Evolutionary conservation across 768 basidiomycete genomes (phyloP).

Genomic region (Mycena capillaripes): DNA sequence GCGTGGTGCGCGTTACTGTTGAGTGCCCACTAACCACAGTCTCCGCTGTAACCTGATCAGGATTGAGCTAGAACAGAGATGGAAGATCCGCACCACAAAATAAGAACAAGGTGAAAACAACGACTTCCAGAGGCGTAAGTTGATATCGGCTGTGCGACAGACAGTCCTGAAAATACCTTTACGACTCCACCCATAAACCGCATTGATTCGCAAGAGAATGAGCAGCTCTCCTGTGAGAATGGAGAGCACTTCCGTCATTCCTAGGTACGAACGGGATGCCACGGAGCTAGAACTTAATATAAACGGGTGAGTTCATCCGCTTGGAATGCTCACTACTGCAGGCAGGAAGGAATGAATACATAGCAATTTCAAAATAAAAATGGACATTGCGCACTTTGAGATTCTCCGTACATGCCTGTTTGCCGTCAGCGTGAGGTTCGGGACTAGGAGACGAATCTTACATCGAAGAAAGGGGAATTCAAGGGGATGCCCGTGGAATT

Average conservation of each 20-base stretch:
- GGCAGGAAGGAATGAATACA: not conserved
- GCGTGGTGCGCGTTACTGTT: not conserved
- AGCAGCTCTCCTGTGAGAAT: conserved; percentile 18
- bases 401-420: conserved; percentile 18
- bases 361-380: not conserved
- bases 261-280: conserved; percentile 17
- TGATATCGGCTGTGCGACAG: not conserved
- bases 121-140: not conserved
- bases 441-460: not conserved
- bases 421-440: not conserved
- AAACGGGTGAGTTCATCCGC: too few relatives aligned
- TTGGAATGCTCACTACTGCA: conserved; percentile 2
- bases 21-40: conserved; percentile 3
- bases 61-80: not conserved
- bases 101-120: conserved; percentile 14
- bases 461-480: not conserved
- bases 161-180: not conserved
- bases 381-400: not conserved
- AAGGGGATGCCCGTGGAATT: not conserved
- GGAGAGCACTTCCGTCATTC: conserved; percentile 18
- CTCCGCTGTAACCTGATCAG: not conserved
- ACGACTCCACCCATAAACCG: conserved; percentile 28
- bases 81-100: not conserved
- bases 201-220: conserved; percentile 20
- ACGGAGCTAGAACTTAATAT: not conserved